Conservation (phyloP, 2,329 filamentous ascomycete genomes). For the Mariannaea sp. region DNA sequence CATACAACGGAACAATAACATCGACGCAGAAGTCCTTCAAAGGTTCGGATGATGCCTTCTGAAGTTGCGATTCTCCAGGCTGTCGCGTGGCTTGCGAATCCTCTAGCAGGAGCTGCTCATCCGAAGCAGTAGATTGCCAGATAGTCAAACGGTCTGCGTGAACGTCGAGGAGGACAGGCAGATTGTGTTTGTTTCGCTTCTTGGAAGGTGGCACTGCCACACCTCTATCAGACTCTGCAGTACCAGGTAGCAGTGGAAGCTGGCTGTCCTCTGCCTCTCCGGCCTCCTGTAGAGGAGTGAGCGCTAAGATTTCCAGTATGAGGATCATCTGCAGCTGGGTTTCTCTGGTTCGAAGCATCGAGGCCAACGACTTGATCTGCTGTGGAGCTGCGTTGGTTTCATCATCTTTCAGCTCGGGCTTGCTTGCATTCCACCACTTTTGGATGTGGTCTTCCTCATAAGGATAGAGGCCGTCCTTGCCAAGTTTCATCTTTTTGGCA, state of each 20-base stretch:
- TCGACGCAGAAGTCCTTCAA: slow-evolving; percentile 79
- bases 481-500: slow-evolving; percentile 67
- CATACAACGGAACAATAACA: slow-evolving; percentile 79
- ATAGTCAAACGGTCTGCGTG: slow-evolving; percentile 80
- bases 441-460: slow-evolving; percentile 67
- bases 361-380: slow-evolving; percentile 65
- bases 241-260: slow-evolving; percentile 51
- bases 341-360: slow-evolving; percentile 72
- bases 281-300: slow-evolving; percentile 60
- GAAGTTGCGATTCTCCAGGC: slow-evolving; percentile 42
- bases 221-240: slow-evolving; percentile 41
- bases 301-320: slow-evolving; percentile 74
- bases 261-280: slow-evolving; percentile 51
- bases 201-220: slow-evolving; percentile 45
- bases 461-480: slow-evolving; percentile 71
- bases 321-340: slow-evolving; percentile 82
- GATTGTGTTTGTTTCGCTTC: slow-evolving; percentile 66
- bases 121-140: slow-evolving; percentile 76
- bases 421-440: slow-evolving; percentile 71
- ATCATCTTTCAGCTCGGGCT: slow-evolving; percentile 55
- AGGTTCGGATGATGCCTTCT: slow-evolving; percentile 60
- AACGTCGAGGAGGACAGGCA: slow-evolving; percentile 70
- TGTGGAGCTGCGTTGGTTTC: slow-evolving; percentile 54
- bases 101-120: slow-evolving; percentile 57
- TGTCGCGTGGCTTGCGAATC: slow-evolving; percentile 50